A percentile compares a stretch with the other conserved stretches of the same genome.
These are phyloP conservation scores for Hsuehochloa calcarea DNA, from an alignment of 176 grass and related monocot species.

Conservation along the genomic window DNA sequence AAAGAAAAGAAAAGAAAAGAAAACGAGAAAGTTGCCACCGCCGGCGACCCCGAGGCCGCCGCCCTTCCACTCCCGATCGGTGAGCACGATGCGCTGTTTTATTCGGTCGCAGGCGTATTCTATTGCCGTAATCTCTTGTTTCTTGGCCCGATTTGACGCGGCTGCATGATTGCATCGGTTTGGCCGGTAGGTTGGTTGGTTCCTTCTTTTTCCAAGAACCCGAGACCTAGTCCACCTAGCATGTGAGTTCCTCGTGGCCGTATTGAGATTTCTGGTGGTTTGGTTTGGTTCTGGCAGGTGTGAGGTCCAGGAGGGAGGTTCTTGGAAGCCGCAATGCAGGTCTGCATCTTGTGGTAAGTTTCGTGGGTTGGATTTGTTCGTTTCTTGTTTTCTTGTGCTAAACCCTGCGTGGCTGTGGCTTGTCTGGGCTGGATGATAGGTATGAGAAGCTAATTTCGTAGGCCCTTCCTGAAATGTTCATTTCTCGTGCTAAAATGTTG, in stretches of 20 bases:
- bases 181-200: constrained; percentile 14
- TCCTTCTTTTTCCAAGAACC: not conserved
- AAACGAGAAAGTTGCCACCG: not conserved
- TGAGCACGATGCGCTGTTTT: constrained; percentile 24
- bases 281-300: constrained; percentile 21
- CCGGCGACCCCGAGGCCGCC: not conserved
- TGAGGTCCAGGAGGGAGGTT: not conserved
- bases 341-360: constrained; percentile 9
- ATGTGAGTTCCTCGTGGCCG: not conserved
- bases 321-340: constrained; percentile 30
- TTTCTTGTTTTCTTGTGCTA: not conserved
- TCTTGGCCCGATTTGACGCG: constrained; percentile 2
- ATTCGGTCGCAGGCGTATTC: not conserved
- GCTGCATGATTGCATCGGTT: constrained; percentile 5
- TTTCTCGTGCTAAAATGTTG: constrained; percentile 12
- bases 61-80: not conserved
- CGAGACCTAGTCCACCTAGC: constrained; percentile 25
- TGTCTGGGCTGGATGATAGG: constrained; percentile 4
- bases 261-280: constrained; percentile 23
- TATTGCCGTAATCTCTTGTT: not conserved
- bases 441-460: not conserved
- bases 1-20: not conserved
- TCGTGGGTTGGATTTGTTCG: not conserved
- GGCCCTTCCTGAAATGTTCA: not conserved
- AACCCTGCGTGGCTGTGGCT: not conserved